Evolutionary conservation across 768 basidiomycete species (phyloP), one percentile per base, ranked within the genome.

Genomic region (Mycena belliarum): DNA sequence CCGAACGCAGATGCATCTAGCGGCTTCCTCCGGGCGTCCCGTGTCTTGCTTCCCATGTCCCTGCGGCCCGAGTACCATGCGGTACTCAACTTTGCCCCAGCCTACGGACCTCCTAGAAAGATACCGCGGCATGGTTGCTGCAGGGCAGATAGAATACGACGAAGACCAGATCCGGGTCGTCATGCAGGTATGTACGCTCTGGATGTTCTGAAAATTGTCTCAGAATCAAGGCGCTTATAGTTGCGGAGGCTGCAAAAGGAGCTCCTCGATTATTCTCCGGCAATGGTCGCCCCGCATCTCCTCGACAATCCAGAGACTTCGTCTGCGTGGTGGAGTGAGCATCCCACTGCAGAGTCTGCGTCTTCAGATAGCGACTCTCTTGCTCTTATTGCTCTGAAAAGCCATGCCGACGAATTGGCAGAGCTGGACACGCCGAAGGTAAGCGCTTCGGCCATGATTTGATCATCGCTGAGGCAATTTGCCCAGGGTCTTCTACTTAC

Each of bases 91-190:
- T 20, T 44, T 56, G 12, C 55, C 55, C 3, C 55, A 63, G 18
- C 52, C 45, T 12, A 60, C 60, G 4, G 82, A 82, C 66, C 68
- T 83, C 6, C 66, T 85, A 5, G 76, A 82, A 46, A 70, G 73
- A 32, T 85, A 85, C 65, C 73, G 76, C 8, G 73, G 73, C 2
- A 64, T 82, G 21, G 78, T 82, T 1, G 72, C 78, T 0, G 70
- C 76, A 16, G 82, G 83, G 1, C 66, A 73, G 50, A 72, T 84
- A 43, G 61, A 74, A 59, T 76, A 77, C 66, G 80, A 86, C 58
- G 77, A 79, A 42, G 80, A 82, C 48, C 84, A 85, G 62, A 72
- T 85, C 33, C 66, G 82, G 21, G 77, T 75, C 12, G 70, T 83
- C 18, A 80, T 82, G 71, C 75, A 80, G 74, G 84, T 82, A 52